A percentile compares a stretch with the other conserved stretches of the same genome.
phyloP scores from a whole-genome alignment of 345 rosid genomes.

The Limnanthes douglasii region DNA sequence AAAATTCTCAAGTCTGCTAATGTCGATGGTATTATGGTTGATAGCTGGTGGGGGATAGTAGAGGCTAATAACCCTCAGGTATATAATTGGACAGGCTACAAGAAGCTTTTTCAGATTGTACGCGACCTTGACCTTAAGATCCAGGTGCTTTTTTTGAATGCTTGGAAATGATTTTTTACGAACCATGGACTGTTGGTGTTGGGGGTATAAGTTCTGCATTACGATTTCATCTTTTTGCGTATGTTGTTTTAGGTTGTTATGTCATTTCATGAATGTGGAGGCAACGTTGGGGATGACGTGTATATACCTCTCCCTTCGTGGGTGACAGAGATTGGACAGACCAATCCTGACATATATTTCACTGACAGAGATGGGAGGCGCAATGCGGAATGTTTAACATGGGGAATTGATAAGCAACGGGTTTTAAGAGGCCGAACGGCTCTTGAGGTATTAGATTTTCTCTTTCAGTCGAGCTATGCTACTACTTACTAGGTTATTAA shows the following conservation, averaged over 20 bases:
- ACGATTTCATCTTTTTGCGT: conserved; percentile 2
- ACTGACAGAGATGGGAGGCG: conserved; percentile 65
- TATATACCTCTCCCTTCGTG: conserved; percentile 77
- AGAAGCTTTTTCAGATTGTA: conserved; percentile 68
- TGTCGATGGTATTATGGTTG: conserved; percentile 84
- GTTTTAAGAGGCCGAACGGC: conserved; percentile 87
- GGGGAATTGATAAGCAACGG: conserved; percentile 95
- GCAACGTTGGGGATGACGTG: conserved; percentile 92
- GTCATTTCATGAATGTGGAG: conserved; percentile 98
- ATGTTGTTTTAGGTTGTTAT: conserved; percentile 53
- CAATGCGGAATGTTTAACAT: conserved; percentile 82
- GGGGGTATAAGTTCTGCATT: neutral
- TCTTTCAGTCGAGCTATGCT: too few species aligned
- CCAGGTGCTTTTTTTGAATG: conserved; percentile 27
- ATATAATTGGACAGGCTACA: conserved; percentile 82
- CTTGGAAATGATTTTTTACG: neutral
- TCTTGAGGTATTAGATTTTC: conserved; percentile 57
- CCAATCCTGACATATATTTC: conserved; percentile 76
- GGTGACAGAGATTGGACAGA: conserved; percentile 62
- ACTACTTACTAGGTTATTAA: neutral
- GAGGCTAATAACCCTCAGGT: conserved; percentile 62
- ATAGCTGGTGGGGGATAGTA: conserved; percentile 98
- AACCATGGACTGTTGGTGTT: neutral
- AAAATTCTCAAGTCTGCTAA: conserved; percentile 50
- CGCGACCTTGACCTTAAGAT: conserved; percentile 63